phyloP scores from a whole-genome alignment of 1,284 basidiomycete species.

The Cerrena zonata region DNA sequence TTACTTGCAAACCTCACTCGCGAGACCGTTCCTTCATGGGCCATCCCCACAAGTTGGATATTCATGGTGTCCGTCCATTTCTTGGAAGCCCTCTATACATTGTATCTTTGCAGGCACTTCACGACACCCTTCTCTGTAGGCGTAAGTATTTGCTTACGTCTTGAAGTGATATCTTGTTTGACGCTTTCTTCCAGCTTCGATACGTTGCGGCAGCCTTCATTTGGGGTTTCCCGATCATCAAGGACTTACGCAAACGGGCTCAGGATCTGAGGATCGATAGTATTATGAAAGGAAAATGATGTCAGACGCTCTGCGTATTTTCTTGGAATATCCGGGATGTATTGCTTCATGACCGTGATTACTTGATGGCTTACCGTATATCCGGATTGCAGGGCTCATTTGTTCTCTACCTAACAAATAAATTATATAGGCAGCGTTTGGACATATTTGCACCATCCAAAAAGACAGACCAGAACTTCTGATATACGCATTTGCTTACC shows the following conservation, averaged over 20 bases:
- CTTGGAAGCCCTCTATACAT: conserved; percentile 50
- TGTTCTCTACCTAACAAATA: too few relatives aligned
- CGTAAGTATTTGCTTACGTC: conserved; percentile 36
- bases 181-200: conserved; percentile 31
- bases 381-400: too few relatives aligned
- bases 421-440: too few relatives aligned
- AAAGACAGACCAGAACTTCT: not conserved
- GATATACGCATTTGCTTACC: not conserved
- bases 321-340: not conserved
- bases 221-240: conserved; percentile 50
- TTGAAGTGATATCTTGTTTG: conserved; percentile 2
- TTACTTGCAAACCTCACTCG: conserved; percentile 19
- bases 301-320: not conserved
- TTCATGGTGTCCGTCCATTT: conserved; percentile 34
- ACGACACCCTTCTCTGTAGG: conserved; percentile 45
- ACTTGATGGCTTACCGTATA: too few relatives aligned
- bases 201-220: conserved; percentile 48
- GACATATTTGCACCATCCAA: too few relatives aligned
- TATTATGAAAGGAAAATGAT: conserved; percentile 53
- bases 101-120: conserved; percentile 49
- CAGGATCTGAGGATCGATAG: conserved; percentile 67
- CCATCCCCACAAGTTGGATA: conserved; percentile 27
- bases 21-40: conserved; percentile 15
- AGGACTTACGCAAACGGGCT: conserved; percentile 48
- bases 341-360: too few relatives aligned